Base-by-base conservation (phyloP, 306 rosid genomes). In the Crataegus laevigata region DNA sequence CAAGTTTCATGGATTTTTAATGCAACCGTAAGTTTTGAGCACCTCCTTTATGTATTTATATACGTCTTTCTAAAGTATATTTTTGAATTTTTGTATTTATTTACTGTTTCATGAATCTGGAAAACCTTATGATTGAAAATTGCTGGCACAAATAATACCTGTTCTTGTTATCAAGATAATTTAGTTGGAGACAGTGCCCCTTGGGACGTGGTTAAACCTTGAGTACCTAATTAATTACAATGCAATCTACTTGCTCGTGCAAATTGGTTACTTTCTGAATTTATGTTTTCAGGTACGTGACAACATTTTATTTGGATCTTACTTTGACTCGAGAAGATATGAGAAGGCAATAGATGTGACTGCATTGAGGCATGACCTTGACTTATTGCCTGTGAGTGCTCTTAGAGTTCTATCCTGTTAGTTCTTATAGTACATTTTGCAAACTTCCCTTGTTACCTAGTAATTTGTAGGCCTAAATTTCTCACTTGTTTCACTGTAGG, bases 1-100 rank as follows among this genome's bases (percentile, higher is more conserved):
- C 89, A 85, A 82, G 65, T 85, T 74, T 79, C 89, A 8, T 85
- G 89, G 89, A 85, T 85, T 70, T 85, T 82, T 25, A 85, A 85
- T 36, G 89, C 89, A 73, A 82, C 84, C 15, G 89, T 82, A 67
- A 77, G 89, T 85, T 65, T 50, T 14, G 51, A 54, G 69, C 47
- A 52, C 42, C 34, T 24, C 38, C 21, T 55, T 32, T 52, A 3
- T 32, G 40, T 30, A 14, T 59, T 34, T 67, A 29, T 57, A 17
- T 80, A 34, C 11, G 1, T 36, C 25, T 52, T 71, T 71, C 55
- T 45, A 19, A 57, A 9, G 47, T 28, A 10, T 3, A 1, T 60
- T 29, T 73, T 65, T 61, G 57, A 47, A 19, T 42, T 58, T 58
- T 38, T 29, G 17, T 19, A 30, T 54, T 50, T 50, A 50, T 34